Evolutionary conservation across 1,139 yeast genomes (phyloP).

Genomic region (Geotrichum carabidarum): DNA sequence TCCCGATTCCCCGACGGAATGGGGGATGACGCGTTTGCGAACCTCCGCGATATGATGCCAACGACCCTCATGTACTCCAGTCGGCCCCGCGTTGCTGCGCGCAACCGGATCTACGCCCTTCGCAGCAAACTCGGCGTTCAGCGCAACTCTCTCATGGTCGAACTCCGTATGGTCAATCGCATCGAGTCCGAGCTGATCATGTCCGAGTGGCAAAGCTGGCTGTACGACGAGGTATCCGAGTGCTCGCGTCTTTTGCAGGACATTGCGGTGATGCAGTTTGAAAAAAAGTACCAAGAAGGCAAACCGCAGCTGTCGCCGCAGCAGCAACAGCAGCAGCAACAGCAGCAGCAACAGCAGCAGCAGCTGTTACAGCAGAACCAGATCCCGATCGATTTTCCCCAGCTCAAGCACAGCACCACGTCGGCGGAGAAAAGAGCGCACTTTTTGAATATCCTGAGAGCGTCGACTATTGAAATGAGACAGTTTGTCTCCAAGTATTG

Average conservation of each 20-base stretch:
- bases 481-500: conserved; percentile 11
- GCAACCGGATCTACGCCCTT: conserved; percentile 44
- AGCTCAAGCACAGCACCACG: background rate
- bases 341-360: background rate
- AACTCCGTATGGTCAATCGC: conserved; percentile 61
- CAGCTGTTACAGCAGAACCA: background rate
- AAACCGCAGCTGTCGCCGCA: background rate
- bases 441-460: background rate
- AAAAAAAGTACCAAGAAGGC: background rate
- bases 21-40: background rate
- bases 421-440: background rate
- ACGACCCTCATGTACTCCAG: background rate
- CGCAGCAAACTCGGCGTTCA: conserved; percentile 64
- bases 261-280: conserved; percentile 3
- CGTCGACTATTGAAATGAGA: conserved; percentile 8
- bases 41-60: background rate
- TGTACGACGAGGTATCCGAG: conserved; percentile 52
- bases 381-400: background rate
- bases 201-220: conserved; percentile 73
- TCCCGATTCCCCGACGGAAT: background rate
- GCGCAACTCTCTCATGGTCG: conserved; percentile 71
- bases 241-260: conserved; percentile 14
- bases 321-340: background rate
- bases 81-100: conserved; percentile 15
- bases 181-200: conserved; percentile 62